phyloP scores from a whole-genome alignment of 257 asterid genomes.

The Parsonsia alboflavescens region DNA sequence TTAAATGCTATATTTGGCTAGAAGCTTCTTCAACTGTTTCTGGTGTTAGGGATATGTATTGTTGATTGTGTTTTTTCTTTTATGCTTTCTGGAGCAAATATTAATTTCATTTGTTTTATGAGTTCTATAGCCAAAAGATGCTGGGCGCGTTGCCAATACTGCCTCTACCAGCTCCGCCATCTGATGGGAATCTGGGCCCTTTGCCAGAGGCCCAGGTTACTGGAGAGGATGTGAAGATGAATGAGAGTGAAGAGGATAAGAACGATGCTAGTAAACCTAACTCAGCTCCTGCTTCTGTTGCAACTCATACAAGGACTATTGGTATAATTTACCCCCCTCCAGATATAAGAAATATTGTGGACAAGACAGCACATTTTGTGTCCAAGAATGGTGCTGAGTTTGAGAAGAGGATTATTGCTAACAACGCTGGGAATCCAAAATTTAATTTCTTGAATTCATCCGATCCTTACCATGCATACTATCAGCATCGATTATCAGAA shows the following conservation, averaged over 20 bases:
- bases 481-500: conserved; percentile 81
- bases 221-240: conserved; percentile 21
- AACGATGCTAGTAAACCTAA: conserved; percentile 16
- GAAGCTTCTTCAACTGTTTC: no score
- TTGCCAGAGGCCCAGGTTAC: conserved; percentile 46
- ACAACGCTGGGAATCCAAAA: conserved; percentile 77
- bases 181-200: conserved; percentile 68
- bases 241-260: conserved; percentile 29
- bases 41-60: background rate
- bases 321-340: conserved; percentile 92
- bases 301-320: conserved; percentile 75
- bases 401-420: conserved; percentile 71
- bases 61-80: background rate
- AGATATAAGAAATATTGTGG: conserved; percentile 79
- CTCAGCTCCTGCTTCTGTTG: conserved; percentile 52
- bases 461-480: conserved; percentile 94
- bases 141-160: conserved; percentile 59
- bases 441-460: conserved; percentile 67
- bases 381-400: conserved; percentile 84
- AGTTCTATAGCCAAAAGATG: conserved; percentile 36
- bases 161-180: conserved; percentile 83
- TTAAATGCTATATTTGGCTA: background rate
- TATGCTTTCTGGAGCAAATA: background rate
- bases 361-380: conserved; percentile 82
- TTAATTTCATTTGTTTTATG: background rate